Conservation (phyloP, 495 filamentous ascomycete species). For the Xylaria scruposa region DNA sequence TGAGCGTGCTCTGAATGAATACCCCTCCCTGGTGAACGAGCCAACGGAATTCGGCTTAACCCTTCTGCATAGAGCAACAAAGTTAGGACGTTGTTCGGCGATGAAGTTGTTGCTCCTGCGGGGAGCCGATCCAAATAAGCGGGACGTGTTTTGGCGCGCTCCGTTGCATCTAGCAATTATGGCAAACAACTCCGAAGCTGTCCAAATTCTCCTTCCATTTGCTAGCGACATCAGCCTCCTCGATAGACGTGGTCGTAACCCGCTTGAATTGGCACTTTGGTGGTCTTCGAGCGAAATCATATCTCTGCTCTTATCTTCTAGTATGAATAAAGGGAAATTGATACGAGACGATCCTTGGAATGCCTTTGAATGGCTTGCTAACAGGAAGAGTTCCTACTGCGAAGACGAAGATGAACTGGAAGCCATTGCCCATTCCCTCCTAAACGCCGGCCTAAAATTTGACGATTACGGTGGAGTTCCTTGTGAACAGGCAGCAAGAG, state of each 20-base stretch:
- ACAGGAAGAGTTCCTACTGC: background rate
- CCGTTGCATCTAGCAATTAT: background rate
- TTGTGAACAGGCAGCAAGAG: background rate
- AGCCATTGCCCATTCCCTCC: background rate
- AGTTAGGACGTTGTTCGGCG: background rate
- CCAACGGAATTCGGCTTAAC: background rate
- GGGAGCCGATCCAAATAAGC: background rate
- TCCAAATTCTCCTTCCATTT: background rate
- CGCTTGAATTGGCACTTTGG: background rate
- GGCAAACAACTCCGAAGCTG: background rate
- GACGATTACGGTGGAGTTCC: background rate
- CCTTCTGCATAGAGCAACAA: background rate
- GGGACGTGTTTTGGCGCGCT: background rate
- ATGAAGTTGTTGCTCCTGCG: conserved; percentile 1
- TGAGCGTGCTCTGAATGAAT: background rate
- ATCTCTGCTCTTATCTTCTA: background rate
- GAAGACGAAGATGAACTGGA: background rate
- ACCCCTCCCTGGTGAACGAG: background rate
- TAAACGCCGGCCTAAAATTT: background rate
- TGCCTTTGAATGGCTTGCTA: background rate
- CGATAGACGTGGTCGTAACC: background rate
- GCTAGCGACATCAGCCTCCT: background rate
- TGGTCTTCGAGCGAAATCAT: background rate
- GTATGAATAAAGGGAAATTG: background rate
- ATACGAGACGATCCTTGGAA: background rate